Evolutionary conservation across 306 rosid species (phyloP).

Genomic region (Ormosia semicastrata): DNA sequence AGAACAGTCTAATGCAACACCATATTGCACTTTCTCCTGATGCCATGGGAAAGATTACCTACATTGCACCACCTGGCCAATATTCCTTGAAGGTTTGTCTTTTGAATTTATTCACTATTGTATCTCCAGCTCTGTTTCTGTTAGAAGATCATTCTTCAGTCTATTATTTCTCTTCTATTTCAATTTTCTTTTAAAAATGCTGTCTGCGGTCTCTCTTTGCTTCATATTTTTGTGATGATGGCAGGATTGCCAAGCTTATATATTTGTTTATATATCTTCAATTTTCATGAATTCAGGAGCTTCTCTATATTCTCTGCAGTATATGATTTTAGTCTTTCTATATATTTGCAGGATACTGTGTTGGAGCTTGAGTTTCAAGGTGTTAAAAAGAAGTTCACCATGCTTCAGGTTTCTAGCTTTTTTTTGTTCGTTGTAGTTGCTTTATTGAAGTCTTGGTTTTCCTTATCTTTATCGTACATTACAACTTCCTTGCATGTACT

Average conservation of each 20-base stretch:
- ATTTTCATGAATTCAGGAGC: conserved; percentile 7
- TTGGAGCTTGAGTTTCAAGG: conserved; percentile 99
- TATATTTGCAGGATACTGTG: conserved; percentile 77
- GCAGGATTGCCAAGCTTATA: background rate
- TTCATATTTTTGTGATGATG: conserved; percentile 8
- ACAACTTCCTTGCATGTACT: conserved; percentile 16
- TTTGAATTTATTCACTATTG: background rate
- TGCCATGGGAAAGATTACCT: conserved; percentile 95
- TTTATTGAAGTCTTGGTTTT: conserved; percentile 17
- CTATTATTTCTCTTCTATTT: background rate
- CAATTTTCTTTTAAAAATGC: background rate
- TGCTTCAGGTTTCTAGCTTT: conserved; percentile 82
- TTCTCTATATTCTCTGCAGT: conserved; percentile 2
- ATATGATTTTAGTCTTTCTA: conserved; percentile 9
- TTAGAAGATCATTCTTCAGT: background rate
- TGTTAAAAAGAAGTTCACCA: conserved; percentile 81
- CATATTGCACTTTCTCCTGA: conserved; percentile 91
- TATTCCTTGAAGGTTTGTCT: conserved; percentile 78
- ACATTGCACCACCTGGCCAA: conserved; percentile 91
- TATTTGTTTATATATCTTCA: background rate
- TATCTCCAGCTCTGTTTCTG: conserved; percentile 1
- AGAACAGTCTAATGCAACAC: conserved; percentile 93
- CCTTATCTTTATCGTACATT: background rate
- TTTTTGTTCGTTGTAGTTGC: conserved; percentile 16
- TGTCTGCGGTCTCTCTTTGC: conserved; percentile 4